Evolutionary conservation across 352 stramenopile species (phyloP), one percentile per base, ranked within the genome.

Genomic region (Globisporangium canariense): DNA sequence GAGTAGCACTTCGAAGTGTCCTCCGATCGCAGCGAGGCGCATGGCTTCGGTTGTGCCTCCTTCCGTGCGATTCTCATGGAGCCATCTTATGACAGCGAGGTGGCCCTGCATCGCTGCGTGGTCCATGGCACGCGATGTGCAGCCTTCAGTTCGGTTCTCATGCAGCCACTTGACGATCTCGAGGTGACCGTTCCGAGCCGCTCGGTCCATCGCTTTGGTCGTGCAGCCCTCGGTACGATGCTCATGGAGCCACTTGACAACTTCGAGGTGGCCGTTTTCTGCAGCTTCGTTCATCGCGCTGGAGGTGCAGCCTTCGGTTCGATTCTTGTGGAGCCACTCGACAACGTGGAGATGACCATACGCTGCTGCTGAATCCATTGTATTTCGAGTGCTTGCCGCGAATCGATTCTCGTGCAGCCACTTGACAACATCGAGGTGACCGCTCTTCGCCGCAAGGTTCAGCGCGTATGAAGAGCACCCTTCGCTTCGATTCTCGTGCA

Each of bases 161-260:
- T 57, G 51, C 4, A 40, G 25, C 25, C 50, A 56, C 50, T 56
- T 40, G 25, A 56, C 25, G 16, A 56, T 5, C 11, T 20, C 22
- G 3, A 54, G 22, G 22, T 36, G 22, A 2, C 47, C 47, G 14
- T 34, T 54, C 1, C 28, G 11, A 34, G 47, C 47, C 14, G 22
- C 47, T n/a, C 9, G 20, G 22, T 54, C 47, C 47, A 54, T 54
- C 47, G 47, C 47, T 16, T 34, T 34, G 10, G 13, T 18, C 14
- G 47, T 36, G 13, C 47, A 34, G 3, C 47, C 47, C 11, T 54
- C 47, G 3, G 47, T 20, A 10, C 47, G 47, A 54, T 54, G 22
- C 22, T 34, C 20, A 36, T 54, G 47, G 3, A 55, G 50, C 50
- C 50, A 55, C 28, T 55, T n/a, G 2, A 55, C 49, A n/a, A 55